Conservation (phyloP, 768 basidiomycete species). For the Harrya chromipes region DNA sequence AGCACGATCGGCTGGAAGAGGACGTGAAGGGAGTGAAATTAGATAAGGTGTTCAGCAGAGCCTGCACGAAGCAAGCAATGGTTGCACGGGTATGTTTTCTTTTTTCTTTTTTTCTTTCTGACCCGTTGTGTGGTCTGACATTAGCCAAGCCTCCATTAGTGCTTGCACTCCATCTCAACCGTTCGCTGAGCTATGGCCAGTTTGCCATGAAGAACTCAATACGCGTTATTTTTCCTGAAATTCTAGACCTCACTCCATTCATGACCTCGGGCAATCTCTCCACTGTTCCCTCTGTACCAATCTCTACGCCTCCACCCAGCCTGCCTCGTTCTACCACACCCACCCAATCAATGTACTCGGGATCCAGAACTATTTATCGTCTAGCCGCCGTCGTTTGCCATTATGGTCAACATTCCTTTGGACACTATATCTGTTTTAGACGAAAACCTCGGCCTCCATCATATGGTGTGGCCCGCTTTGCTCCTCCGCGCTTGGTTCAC, state of each 20-base stretch:
- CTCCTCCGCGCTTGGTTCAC: conserved; percentile 38
- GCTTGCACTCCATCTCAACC: conserved; percentile 86
- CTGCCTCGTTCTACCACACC: conserved; percentile 51
- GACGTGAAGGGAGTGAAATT: conserved; percentile 78
- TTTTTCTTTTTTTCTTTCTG: background rate
- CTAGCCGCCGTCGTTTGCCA: conserved; percentile 87
- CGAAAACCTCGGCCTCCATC: conserved; percentile 64
- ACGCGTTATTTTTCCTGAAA: conserved; percentile 77
- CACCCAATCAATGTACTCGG: conserved; percentile 50
- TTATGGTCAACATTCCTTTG: conserved; percentile 88
- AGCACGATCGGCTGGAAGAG: conserved; percentile 78
- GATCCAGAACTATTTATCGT: conserved; percentile 75
- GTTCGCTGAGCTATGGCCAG: conserved; percentile 80
- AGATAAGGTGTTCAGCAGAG: conserved; percentile 70
- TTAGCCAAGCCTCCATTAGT: conserved; percentile 71
- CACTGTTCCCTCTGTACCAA: conserved; percentile 62
- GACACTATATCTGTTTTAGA: conserved; percentile 92
- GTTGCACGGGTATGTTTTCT: conserved; percentile 63
- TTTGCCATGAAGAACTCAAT: conserved; percentile 82
- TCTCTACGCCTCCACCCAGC: conserved; percentile 59
- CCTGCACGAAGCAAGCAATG: conserved; percentile 90
- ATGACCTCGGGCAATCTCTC: conserved; percentile 80
- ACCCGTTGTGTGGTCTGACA: conserved; percentile 15
- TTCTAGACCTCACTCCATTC: conserved; percentile 86
- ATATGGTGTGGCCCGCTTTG: conserved; percentile 37